Evolutionary conservation across 2,329 filamentous ascomycete species (phyloP).

Genomic region (Botrytis deweyae): DNA sequence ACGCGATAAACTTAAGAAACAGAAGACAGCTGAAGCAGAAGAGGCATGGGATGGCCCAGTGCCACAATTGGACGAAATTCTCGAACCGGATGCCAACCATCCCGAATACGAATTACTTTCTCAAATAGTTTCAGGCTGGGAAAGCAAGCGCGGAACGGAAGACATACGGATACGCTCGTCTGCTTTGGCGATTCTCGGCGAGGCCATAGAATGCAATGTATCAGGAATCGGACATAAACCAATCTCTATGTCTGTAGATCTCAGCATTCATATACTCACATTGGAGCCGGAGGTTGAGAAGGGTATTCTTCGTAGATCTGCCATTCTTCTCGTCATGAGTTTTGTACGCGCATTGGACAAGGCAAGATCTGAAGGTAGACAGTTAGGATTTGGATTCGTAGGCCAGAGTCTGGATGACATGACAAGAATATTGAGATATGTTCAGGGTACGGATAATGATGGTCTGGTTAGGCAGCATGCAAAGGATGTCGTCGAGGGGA

Average conservation of each 20-base stretch:
- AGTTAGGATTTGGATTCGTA: slow-evolving; percentile 54
- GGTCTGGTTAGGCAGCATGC: slow-evolving; percentile 68
- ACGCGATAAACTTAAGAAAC: slow-evolving; percentile 49
- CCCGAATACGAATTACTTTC: slow-evolving; percentile 50
- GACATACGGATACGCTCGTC: slow-evolving; percentile 70
- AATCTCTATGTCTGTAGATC: slow-evolving; percentile 58
- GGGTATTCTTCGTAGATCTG: slow-evolving; percentile 65
- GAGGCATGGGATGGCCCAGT: slow-evolving; percentile 56
- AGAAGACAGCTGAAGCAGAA: slow-evolving; percentile 51
- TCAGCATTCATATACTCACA: slow-evolving; percentile 60
- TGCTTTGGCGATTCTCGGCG: slow-evolving; percentile 64
- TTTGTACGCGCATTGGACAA: slow-evolving; percentile 60
- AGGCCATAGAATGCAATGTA: slow-evolving; percentile 60
- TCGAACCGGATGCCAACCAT: slow-evolving; percentile 27
- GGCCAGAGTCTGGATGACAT: slow-evolving; percentile 60
- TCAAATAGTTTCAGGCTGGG: slow-evolving; percentile 66
- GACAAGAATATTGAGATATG: slow-evolving; percentile 60
- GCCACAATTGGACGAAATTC: slow-evolving; percentile 47
- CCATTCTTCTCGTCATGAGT: slow-evolving; percentile 61
- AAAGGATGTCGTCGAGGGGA: slow-evolving; percentile 62
- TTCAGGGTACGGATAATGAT: slow-evolving; percentile 65
- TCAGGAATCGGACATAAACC: slow-evolving; percentile 53
- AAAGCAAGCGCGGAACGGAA: slow-evolving; percentile 63
- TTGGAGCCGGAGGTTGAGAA: slow-evolving; percentile 60
- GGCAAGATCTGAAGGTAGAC: slow-evolving; percentile 48